phyloP scores from a whole-genome alignment of 2,329 filamentous ascomycete species.

The Cercospora sp. region DNA sequence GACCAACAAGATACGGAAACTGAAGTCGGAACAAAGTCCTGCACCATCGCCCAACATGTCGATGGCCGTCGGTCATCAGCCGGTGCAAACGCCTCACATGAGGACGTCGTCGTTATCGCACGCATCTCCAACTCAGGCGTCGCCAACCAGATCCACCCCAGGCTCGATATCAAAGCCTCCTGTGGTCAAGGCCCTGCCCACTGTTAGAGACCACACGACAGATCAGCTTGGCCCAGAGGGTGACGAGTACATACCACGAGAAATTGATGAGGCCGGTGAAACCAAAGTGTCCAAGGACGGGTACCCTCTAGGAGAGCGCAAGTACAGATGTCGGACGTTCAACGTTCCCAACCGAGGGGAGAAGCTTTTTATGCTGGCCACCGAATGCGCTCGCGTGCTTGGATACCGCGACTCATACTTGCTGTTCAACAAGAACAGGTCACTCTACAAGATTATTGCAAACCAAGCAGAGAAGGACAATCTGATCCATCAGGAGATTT shows the following conservation, averaged over 20 bases:
- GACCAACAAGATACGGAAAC: constrained; percentile 49
- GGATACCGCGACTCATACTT: constrained; percentile 97
- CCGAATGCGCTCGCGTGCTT: constrained; percentile 90
- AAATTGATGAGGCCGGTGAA: constrained; percentile 89
- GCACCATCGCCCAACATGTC: constrained; percentile 36
- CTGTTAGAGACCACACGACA: constrained; percentile 94
- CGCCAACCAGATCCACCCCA: constrained; percentile 74
- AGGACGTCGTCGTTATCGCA: constrained; percentile 53
- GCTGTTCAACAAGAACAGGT: constrained; percentile 97
- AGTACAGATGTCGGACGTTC: constrained; percentile 92
- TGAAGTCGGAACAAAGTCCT: constrained; percentile 31
- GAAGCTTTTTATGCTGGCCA: constrained; percentile 98
- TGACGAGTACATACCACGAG: constrained; percentile 92
- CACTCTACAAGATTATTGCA: constrained; percentile 95
- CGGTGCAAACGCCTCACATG: constrained; percentile 56
- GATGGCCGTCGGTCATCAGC: constrained; percentile 52
- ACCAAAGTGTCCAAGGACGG: constrained; percentile 87
- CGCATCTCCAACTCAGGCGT: constrained; percentile 58
- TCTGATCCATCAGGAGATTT: constrained; percentile 87
- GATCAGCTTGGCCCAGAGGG: constrained; percentile 86
- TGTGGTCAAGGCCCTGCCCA: constrained; percentile 89
- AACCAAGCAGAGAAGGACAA: constrained; percentile 96
- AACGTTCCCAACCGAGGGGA: constrained; percentile 85
- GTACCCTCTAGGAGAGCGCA: constrained; percentile 75
- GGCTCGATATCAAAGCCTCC: constrained; percentile 62